These are phyloP conservation scores for Lasiodiplodia gonubiensis DNA, from an alignment of 2,329 filamentous ascomycete genomes.

Conservation along the genomic window DNA sequence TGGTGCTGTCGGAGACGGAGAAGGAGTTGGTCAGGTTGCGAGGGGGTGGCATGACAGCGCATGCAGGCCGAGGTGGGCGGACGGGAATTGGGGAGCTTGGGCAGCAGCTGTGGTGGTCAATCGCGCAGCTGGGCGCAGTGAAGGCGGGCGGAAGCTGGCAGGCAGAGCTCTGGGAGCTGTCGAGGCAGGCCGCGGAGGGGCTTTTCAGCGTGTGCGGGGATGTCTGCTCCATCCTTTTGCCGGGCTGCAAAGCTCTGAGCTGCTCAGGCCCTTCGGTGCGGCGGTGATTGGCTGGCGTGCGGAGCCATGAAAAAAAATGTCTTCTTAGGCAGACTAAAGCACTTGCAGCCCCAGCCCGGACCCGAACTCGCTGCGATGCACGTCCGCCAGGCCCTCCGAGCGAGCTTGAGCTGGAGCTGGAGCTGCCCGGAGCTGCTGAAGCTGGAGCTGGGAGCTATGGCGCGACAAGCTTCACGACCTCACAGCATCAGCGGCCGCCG, in stretches of 20 bases:
- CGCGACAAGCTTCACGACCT: constrained; percentile 2
- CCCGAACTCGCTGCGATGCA: constrained; percentile 5
- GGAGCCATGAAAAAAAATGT: constrained; percentile 19
- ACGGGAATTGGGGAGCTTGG: constrained; percentile 29
- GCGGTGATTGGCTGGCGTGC: constrained; percentile 25
- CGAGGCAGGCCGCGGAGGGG: constrained; percentile 22
- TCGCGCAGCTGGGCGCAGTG: background rate
- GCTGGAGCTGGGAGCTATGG: constrained; percentile 23
- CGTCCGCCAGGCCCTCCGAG: background rate
- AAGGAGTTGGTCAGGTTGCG: constrained; percentile 87
- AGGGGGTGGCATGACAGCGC: constrained; percentile 76
- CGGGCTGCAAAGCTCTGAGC: constrained; percentile 26
- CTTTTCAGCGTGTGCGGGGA: constrained; percentile 27
- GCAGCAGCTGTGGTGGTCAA: constrained; percentile 3
- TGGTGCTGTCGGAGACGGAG: constrained; percentile 88
- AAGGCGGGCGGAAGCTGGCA: constrained; percentile 4
- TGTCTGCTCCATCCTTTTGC: constrained; percentile 25
- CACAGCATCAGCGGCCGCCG: background rate
- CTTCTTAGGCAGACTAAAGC: constrained; percentile 15
- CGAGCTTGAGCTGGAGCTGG: constrained; percentile 8
- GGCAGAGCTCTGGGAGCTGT: constrained; percentile 10
- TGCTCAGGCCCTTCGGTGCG: constrained; percentile 19
- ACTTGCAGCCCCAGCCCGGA: constrained; percentile 4
- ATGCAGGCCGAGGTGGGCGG: constrained; percentile 51
- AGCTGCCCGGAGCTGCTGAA: constrained; percentile 10